Conservation (phyloP, 2,329 filamentous ascomycete species). For the Hymenoscyphus linearis region DNA sequence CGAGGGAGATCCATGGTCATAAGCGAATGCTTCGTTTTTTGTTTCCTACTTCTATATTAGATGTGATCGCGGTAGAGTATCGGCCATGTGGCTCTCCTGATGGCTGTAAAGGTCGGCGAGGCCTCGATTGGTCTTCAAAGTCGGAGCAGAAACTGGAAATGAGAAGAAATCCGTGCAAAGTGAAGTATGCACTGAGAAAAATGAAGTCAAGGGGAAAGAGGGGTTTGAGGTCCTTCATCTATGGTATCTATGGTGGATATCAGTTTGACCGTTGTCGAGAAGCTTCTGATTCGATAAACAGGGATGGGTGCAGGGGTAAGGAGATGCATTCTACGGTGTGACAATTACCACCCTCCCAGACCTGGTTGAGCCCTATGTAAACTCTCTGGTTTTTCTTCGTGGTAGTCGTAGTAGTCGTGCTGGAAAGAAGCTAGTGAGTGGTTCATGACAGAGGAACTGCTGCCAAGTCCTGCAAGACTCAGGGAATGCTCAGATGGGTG, state of each 20-base stretch:
- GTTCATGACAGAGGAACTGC: conserved; percentile 4
- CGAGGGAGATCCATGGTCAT: conserved; percentile 15
- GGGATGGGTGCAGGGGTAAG: neutral
- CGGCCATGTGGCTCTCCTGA: conserved; percentile 13
- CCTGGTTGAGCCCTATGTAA: neutral
- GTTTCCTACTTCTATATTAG: neutral
- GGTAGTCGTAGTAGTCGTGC: neutral
- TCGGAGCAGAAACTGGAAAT: neutral
- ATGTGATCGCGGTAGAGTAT: neutral
- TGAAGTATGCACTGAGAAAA: neutral
- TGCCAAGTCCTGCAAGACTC: neutral
- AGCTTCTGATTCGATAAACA: conserved; percentile 9
- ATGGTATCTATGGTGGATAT: conserved; percentile 1
- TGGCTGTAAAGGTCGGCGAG: conserved; percentile 22
- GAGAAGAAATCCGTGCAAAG: neutral
- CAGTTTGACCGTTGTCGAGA: conserved; percentile 9
- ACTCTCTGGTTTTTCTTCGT: neutral
- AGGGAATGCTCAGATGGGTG: conserved; percentile 4
- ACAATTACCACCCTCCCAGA: neutral
- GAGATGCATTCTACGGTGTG: conserved; percentile 13
- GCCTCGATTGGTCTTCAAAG: conserved; percentile 11
- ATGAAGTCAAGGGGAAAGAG: neutral
- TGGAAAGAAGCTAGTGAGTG: conserved; percentile 6
- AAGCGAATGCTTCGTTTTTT: conserved; percentile 16
- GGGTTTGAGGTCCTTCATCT: conserved; percentile 4